Base-by-base conservation (phyloP, 2,329 filamentous ascomycete genomes). In the Colletotrichum phormii region DNA sequence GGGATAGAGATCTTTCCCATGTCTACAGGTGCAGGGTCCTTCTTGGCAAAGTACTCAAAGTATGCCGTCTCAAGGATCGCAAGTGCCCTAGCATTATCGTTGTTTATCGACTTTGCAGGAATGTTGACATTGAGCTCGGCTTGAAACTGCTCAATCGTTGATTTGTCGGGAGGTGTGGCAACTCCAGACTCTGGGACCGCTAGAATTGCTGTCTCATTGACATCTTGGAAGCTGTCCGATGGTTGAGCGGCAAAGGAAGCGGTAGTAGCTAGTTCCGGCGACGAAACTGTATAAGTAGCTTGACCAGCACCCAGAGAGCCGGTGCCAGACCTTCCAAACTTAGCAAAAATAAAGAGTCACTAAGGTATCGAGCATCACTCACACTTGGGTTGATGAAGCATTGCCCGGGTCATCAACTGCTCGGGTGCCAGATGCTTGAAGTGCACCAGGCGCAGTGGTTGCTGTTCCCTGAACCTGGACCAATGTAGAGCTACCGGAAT, bases 1-100 rank as follows among this genome's bases (percentile, higher is more conserved):
- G 68, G 62, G 8, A 73, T 71, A 2, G 49, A 22, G 4, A 71
- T 5, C 13, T 18, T 62, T 4, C 67, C 67, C 13, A 58, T 5
- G 24, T 73, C 71, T 3, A 73, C 71, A 5, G 68, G 67, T 4
- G 67, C 68, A 13, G 63, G 68, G 4, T 67, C 62, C 6, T 53
- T 61, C 7, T 62, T 67, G 49, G 54, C 62, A n/a, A 73, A 73
- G 42, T 71, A 73, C 31, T 73, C 62, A 8, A 73, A 71, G 11
- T 71, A 71, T 2, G 67, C 71, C 18, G 71, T 71, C 57, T 73
- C 71, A 31, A 73, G 53, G 22, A 71, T 61, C 15, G 71, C 71
- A 4, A 73, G 26, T 1, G 46, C 55, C 22, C 46, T 59, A 12
- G 71, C 71, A 18, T 61, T 67, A 9, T 63, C 62, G 5, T 58